These are phyloP conservation scores for Beverwykella pulmonaria DNA, from an alignment of 495 filamentous ascomycete genomes.

Conservation along the genomic window DNA sequence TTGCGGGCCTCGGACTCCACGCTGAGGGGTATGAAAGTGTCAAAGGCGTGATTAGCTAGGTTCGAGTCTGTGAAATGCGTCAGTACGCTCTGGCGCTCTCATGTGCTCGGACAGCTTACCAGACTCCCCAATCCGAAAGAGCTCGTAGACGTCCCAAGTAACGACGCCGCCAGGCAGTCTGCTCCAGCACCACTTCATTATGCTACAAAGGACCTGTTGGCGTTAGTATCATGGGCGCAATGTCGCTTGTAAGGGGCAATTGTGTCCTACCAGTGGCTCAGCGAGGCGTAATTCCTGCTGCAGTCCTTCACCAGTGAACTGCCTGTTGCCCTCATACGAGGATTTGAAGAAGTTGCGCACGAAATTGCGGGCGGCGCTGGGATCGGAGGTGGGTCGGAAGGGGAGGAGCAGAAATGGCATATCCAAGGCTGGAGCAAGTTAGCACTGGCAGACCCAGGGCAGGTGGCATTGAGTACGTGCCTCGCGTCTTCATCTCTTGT, in stretches of 20 bases:
- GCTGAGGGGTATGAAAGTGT: slow-evolving; percentile 93
- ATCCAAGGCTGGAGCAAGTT: slow-evolving; percentile 65
- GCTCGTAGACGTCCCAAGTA: slow-evolving; percentile 94
- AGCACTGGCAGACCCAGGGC: slow-evolving; percentile 4
- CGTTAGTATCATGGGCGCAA: slow-evolving; percentile 28
- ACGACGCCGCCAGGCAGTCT: slow-evolving; percentile 89
- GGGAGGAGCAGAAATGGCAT: slow-evolving; percentile 94
- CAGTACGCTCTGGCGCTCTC: slow-evolving; percentile 4
- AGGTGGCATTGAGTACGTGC: slow-evolving; percentile 55
- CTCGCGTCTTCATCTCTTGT: slow-evolving; percentile 89
- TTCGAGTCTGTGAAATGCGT: slow-evolving; percentile 69
- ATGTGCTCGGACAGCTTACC: slow-evolving; percentile 56
- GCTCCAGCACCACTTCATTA: slow-evolving; percentile 99
- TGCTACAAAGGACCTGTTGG: slow-evolving; percentile 81
- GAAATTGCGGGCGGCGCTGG: slow-evolving; percentile 86
- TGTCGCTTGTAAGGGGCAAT: slow-evolving; percentile 29
- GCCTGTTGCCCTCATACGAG: slow-evolving; percentile 40
- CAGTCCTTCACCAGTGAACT: slow-evolving; percentile 65
- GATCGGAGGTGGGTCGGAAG: slow-evolving; percentile 88
- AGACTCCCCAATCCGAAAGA: slow-evolving; percentile 93
- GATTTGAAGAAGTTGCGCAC: slow-evolving; percentile 88
- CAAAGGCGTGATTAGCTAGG: slow-evolving; percentile 88
- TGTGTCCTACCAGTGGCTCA: slow-evolving; percentile 78
- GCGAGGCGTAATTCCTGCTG: slow-evolving; percentile 87
- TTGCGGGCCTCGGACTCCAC: slow-evolving; percentile 84